Conservation (phyloP, 139 green algal genomes). For the Chlamydomonas sphaeroides region DNA sequence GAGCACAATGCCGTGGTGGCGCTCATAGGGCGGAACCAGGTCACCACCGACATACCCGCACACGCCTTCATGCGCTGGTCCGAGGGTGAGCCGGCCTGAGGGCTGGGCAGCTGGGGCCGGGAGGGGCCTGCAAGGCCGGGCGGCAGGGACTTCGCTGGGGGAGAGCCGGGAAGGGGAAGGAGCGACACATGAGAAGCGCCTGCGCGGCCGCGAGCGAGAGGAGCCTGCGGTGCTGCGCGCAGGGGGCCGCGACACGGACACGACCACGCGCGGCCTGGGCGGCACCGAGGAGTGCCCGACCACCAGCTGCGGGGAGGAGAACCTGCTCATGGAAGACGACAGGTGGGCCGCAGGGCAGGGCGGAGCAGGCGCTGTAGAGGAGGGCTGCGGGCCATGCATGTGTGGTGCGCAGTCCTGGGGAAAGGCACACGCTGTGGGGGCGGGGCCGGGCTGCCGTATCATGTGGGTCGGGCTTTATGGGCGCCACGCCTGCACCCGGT, state of each 20-base stretch:
- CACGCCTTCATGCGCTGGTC: slow-evolving; percentile 70
- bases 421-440: too few species aligned
- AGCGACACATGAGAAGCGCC: too few species aligned
- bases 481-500: too few species aligned
- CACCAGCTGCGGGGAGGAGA: slow-evolving; percentile 56
- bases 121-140: too few species aligned
- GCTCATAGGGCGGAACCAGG: slow-evolving; percentile 73
- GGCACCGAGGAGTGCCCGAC: slow-evolving; percentile 56
- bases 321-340: slow-evolving; percentile 64
- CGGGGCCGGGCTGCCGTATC: too few species aligned
- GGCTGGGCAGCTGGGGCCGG: too few species aligned
- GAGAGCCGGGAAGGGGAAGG: too few species aligned
- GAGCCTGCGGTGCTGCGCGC: background rate
- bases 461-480: too few species aligned
- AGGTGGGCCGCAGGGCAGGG: slow-evolving; percentile 27
- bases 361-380: too few species aligned
- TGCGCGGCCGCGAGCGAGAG: too few species aligned
- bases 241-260: slow-evolving; percentile 62
- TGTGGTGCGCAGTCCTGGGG: too few species aligned
- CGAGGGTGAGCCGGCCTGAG: slow-evolving; percentile 6
- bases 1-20: slow-evolving; percentile 58
- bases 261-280: slow-evolving; percentile 72
- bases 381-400: too few species aligned
- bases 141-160: slow-evolving; percentile 15
- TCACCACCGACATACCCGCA: slow-evolving; percentile 81